Percentiles rank a stretch among this genome's conserved stretches.
phyloP scores from a whole-genome alignment of 2,329 filamentous ascomycete species.

The Diplocarpon mali region DNA sequence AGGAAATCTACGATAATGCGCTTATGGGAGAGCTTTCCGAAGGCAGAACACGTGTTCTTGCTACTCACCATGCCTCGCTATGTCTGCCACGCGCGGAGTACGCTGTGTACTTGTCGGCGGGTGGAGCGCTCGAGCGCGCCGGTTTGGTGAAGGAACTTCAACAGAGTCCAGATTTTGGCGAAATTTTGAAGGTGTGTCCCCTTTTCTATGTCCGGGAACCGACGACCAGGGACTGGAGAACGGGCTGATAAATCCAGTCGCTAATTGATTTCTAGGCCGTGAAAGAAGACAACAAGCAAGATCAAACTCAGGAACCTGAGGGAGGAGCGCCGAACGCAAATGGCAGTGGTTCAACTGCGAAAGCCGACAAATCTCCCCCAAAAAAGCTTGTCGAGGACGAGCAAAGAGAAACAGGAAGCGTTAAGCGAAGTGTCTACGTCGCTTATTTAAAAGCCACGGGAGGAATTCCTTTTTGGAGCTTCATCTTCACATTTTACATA shows the following conservation, averaged over 20 bases:
- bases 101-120: slow-evolving; percentile 44
- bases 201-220: too few relatives aligned
- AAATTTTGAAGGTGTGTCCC: slow-evolving; percentile 7
- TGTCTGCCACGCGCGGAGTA: slow-evolving; percentile 61
- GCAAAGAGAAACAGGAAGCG: slow-evolving; percentile 52
- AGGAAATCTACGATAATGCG: slow-evolving; percentile 65
- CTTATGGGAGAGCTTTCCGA: slow-evolving; percentile 56
- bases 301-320: not conserved
- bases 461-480: slow-evolving; percentile 46
- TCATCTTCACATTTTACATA: slow-evolving; percentile 43
- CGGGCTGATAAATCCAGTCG: not conserved
- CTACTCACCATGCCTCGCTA: slow-evolving; percentile 67
- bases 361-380: slow-evolving; percentile 5
- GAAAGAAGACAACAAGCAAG: slow-evolving; percentile 2
- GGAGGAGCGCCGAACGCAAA: not conserved
- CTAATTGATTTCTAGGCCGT: slow-evolving; percentile 2
- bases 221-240: too few relatives aligned
- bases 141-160: slow-evolving; percentile 7
- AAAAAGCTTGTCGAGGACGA: slow-evolving; percentile 51
- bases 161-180: slow-evolving; percentile 3
- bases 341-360: not conserved
- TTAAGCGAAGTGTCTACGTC: slow-evolving; percentile 53
- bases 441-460: slow-evolving; percentile 57
- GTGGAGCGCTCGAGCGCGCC: slow-evolving; percentile 7
- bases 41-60: slow-evolving; percentile 62